Evolutionary conservation across 139 green algal species (phyloP).

Genomic region (Coelastrella sp.): DNA sequence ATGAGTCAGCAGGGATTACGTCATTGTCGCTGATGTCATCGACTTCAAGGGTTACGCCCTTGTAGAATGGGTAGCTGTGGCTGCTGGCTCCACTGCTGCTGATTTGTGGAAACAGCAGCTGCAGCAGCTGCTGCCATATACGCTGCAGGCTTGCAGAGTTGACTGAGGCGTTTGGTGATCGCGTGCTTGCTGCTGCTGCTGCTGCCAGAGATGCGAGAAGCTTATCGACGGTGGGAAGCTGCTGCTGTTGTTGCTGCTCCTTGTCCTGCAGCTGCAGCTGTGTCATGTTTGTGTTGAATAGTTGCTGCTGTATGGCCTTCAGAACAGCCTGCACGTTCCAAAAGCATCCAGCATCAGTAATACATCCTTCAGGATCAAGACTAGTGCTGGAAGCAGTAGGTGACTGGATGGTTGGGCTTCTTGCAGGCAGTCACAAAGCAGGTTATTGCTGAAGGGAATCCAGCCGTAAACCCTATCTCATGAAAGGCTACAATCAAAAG

Average conservation of each 20-base stretch:
- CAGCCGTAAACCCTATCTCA: no score
- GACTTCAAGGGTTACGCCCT: neutral
- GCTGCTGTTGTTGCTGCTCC: constrained; percentile 10
- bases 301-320: neutral
- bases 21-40: neutral
- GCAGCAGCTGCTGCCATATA: constrained; percentile 27
- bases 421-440: no score
- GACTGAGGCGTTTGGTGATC: neutral
- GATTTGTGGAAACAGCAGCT: neutral
- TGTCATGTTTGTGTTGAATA: neutral
- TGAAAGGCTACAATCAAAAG: no score
- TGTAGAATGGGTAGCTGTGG: neutral
- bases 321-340: neutral
- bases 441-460: no score
- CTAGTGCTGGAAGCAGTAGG: no score
- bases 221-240: neutral
- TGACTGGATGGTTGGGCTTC: no score
- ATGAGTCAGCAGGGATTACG: neutral
- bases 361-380: no score
- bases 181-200: neutral
- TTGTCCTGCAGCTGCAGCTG: constrained; percentile 1
- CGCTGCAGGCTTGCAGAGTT: neutral
- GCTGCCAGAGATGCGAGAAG: neutral
- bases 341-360: neutral
- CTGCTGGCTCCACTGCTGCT: constrained; percentile 4